These are phyloP conservation scores for Hibiscus syriacus DNA, from an alignment of 345 rosid species.

Conservation along the genomic window DNA sequence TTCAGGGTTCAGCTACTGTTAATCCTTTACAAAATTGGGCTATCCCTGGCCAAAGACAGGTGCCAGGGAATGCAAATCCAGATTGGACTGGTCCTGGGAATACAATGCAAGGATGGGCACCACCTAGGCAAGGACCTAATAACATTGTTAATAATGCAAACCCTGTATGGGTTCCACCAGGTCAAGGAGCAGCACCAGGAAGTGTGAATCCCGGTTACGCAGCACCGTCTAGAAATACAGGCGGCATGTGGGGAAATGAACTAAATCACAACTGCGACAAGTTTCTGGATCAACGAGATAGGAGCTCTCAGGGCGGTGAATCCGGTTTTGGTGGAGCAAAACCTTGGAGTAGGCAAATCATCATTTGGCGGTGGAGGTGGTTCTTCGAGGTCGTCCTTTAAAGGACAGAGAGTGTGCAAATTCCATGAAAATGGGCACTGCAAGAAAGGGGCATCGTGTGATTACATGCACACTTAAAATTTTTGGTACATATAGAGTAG, in stretches of 20 bases:
- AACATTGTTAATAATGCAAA: constrained; percentile 27
- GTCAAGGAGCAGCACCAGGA: constrained; percentile 39
- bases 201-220: constrained; percentile 28
- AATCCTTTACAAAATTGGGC: constrained; percentile 43
- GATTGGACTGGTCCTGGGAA: constrained; percentile 51
- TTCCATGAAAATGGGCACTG: constrained; percentile 58
- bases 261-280: constrained; percentile 49
- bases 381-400: constrained; percentile 31
- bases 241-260: constrained; percentile 41
- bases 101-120: constrained; percentile 40
- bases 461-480: constrained; percentile 46
- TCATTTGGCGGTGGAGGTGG: constrained; percentile 41
- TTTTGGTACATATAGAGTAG: constrained; percentile 9
- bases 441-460: constrained; percentile 70
- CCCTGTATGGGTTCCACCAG: constrained; percentile 38
- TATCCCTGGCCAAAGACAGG: constrained; percentile 44
- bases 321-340: constrained; percentile 47
- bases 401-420: constrained; percentile 59
- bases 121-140: constrained; percentile 42
- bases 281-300: constrained; percentile 30
- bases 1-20: constrained; percentile 45
- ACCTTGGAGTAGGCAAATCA: constrained; percentile 49
- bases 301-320: constrained; percentile 38
- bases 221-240: constrained; percentile 31
- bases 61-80: constrained; percentile 36